Evolutionary conservation across 2,329 filamentous ascomycete genomes (phyloP).

Genomic region (Neofusicoccum laricinum): DNA sequence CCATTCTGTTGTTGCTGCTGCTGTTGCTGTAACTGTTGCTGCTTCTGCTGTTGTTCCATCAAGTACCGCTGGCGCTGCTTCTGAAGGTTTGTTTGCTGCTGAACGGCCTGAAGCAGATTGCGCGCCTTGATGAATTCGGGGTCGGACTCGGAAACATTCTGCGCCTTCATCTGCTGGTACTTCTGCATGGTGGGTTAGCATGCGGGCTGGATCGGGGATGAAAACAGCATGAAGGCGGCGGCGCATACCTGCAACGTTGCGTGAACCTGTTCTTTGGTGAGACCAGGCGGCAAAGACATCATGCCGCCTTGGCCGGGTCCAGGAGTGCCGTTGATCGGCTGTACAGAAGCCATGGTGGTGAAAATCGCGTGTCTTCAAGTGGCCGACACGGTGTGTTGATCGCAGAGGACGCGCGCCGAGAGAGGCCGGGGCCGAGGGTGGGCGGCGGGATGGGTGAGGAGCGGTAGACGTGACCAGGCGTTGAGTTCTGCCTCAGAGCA

Average conservation of each 20-base stretch:
- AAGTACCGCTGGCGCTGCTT: conserved; percentile 33
- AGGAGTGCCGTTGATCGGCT: conserved; percentile 63
- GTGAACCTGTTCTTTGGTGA: conserved; percentile 75
- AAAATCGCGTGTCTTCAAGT: neutral
- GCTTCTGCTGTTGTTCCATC: conserved; percentile 52
- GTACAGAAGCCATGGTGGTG: conserved; percentile 71
- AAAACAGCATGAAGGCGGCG: conserved; percentile 5
- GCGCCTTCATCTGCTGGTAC: conserved; percentile 83
- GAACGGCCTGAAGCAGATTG: conserved; percentile 69
- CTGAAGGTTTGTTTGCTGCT: conserved; percentile 59
- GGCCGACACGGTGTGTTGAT: conserved; percentile 1
- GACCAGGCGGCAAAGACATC: conserved; percentile 60
- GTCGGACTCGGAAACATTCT: conserved; percentile 75
- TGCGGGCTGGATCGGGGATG: neutral
- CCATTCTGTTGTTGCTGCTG: conserved; percentile 49
- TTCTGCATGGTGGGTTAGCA: conserved; percentile 59
- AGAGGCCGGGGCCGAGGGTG: neutral
- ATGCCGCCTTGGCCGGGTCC: conserved; percentile 50
- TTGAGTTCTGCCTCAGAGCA: conserved; percentile 13
- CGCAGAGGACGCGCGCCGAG: conserved; percentile 8
- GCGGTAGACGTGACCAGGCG: neutral
- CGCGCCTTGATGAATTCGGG: conserved; percentile 84
- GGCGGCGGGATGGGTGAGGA: conserved; percentile 1
- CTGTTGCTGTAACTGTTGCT: conserved; percentile 44
- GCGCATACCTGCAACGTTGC: conserved; percentile 65